These are phyloP conservation scores for Aspergillus kassunensis DNA, from an alignment of 495 filamentous ascomycete species.

Conservation along the genomic window DNA sequence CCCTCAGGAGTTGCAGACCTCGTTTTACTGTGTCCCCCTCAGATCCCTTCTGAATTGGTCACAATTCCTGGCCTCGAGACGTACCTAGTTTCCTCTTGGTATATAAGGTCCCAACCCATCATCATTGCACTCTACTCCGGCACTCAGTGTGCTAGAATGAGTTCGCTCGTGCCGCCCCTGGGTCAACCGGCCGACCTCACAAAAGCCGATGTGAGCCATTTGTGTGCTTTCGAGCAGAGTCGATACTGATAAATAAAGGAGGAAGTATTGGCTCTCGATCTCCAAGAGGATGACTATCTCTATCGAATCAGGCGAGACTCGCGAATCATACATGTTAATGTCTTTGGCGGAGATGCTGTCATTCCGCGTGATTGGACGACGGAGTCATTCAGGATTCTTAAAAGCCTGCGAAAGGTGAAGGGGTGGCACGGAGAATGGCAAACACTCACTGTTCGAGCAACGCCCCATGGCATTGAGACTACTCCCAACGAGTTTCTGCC, in stretches of 20 bases:
- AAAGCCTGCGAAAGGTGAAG: constrained; percentile 6
- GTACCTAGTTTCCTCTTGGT: no score
- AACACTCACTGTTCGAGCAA: constrained; percentile 9
- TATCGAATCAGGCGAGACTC: constrained; percentile 12
- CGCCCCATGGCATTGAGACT: constrained; percentile 5
- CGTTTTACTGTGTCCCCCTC: no score
- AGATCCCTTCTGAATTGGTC: no score
- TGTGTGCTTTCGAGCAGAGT: no score
- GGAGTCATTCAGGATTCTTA: constrained; percentile 5
- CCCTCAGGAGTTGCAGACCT: no score
- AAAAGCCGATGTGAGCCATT: no score
- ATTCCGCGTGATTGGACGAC: constrained; percentile 8
- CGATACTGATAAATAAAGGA: constrained; percentile 2
- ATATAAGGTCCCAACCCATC: no score
- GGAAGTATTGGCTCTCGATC: constrained; percentile 14
- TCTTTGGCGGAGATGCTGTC: constrained; percentile 9
- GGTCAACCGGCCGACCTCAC: no score
- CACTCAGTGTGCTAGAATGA: no score
- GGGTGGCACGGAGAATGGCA: constrained; percentile 12
- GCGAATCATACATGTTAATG: constrained; percentile 5
- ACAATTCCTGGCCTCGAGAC: no score
- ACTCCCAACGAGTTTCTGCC: constrained; percentile 7
- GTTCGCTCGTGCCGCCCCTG: no score
- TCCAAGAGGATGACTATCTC: constrained; percentile 12
- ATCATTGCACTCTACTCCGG: no score